Percentiles rank a stretch among this genome's conserved stretches.
phyloP scores from a whole-genome alignment of 2,329 filamentous ascomycete genomes.

The Botrytis pseudocinerea region DNA sequence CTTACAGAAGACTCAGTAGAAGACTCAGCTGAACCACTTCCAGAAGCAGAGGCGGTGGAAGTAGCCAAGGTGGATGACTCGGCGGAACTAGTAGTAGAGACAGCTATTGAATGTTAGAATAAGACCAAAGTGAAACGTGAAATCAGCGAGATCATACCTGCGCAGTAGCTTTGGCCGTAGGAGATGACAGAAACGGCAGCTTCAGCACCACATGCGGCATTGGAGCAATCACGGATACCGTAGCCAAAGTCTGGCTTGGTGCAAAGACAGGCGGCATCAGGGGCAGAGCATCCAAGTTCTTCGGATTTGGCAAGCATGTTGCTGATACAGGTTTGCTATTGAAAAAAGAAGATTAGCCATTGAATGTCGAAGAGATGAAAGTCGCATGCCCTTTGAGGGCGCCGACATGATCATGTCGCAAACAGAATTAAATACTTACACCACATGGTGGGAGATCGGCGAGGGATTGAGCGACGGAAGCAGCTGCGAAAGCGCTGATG shows the following conservation, averaged over 20 bases:
- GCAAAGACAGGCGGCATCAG: conserved; percentile 48
- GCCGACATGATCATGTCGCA: background rate
- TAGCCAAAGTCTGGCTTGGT: conserved; percentile 47
- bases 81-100: conserved; percentile 19
- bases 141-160: conserved; percentile 30
- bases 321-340: conserved; percentile 45
- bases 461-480: conserved; percentile 34
- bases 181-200: conserved; percentile 35
- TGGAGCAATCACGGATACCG: conserved; percentile 51
- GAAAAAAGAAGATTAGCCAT: conserved; percentile 26
- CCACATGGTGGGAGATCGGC: conserved; percentile 37
- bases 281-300: conserved; percentile 44
- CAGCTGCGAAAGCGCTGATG: conserved; percentile 35
- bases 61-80: conserved; percentile 22
- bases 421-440: conserved; percentile 34
- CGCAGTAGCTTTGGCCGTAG: conserved; percentile 37
- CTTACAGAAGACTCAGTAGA: conserved; percentile 22
- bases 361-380: background rate
- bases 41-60: conserved; percentile 14
- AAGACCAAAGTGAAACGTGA: background rate
- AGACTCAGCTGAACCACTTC: conserved; percentile 2
- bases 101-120: conserved; percentile 1
- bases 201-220: conserved; percentile 43
- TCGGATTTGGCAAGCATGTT: conserved; percentile 48
- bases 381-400: background rate